Base-by-base conservation (phyloP, 495 filamentous ascomycete species). In the Geopyxis carbonaria region DNA sequence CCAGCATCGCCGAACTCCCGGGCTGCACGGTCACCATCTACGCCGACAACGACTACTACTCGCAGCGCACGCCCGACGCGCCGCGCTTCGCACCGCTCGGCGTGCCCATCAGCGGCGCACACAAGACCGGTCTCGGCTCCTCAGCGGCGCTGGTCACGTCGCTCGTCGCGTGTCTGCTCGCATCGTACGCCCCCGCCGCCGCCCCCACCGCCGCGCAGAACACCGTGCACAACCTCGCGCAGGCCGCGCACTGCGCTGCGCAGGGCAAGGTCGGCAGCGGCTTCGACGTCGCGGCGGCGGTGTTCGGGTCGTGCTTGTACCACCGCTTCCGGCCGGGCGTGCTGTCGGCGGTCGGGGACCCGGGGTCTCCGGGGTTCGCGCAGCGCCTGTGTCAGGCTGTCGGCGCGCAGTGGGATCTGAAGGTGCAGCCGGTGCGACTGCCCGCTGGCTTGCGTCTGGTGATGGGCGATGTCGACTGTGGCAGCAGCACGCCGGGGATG, bases 1-100 rank as follows among this genome's bases (percentile, higher is more conserved):
- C 68, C 33, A 57, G 66, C 34, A 57, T 61, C 64, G 46, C 31
- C 31, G 15, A 18, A 28, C 22, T 63, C 65, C 4, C 69, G 43
- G 61, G 64, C 28, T 73, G 91, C 43, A 66, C 67, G 15, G 70
- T 95, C 50, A 89, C 82, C 35, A 89, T 97, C 59, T 67, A 94
- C 15, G 89, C 91, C 20, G 84, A 93, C 61, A 81, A 79, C 50
- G 82, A 92, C 64, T 97, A 97, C 67, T 95, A 97, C 63, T 94
- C 89, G 2, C 77, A 82, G 27, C 64, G 75, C 19, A 50, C 62
- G 25, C 49, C 61, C 38, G 54, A 62, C 33, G 24, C 31, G 24
- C 57, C 37, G 31, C 73, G 69, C 40, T 97, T 97, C 63, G 67
- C 70, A 37, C 66, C 77, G 47, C 93, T 92, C 62, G 66, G 69